Evolutionary conservation across 352 stramenopile species (phyloP).

Genomic region (Phytopythium delawarense): DNA sequence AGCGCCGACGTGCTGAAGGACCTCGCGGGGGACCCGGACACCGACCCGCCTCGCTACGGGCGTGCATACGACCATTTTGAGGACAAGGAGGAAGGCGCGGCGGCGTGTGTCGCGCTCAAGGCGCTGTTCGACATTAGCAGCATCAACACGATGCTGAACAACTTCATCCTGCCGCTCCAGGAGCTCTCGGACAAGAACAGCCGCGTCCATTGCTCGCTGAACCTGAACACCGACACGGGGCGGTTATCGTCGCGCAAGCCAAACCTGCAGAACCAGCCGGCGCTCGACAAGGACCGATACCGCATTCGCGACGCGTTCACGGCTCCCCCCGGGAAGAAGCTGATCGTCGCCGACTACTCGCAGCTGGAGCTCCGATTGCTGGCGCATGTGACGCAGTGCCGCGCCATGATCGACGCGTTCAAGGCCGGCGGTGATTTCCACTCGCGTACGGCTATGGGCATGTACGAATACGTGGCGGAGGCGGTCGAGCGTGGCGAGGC

Average conservation of each 20-base stretch:
- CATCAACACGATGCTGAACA: constrained; percentile 99
- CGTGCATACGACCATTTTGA: constrained; percentile 93
- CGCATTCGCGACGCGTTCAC: constrained; percentile 93
- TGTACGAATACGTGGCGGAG: constrained; percentile 98
- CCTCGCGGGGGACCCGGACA: constrained; percentile 90
- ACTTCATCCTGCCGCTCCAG: constrained; percentile 93
- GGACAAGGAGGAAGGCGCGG: constrained; percentile 86
- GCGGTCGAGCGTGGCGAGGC: constrained; percentile 95
- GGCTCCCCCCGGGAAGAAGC: constrained; percentile 86
- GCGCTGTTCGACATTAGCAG: constrained; percentile 94
- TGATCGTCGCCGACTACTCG: constrained; percentile 99
- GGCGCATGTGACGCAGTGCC: constrained; percentile 97
- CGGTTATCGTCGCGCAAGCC: constrained; percentile 95
- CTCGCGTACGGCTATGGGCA: constrained; percentile 96
- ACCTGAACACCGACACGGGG: constrained; percentile 99
- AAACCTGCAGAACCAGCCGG: constrained; percentile 99
- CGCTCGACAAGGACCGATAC: constrained; percentile 84
- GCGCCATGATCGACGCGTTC: constrained; percentile 98
- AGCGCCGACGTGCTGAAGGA: constrained; percentile 93
- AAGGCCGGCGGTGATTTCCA: constrained; percentile 91
- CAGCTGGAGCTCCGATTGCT: constrained; percentile 99
- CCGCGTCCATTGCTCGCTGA: constrained; percentile 98
- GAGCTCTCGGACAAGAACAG: constrained; percentile 91
- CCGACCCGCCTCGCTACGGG: constrained; percentile 62
- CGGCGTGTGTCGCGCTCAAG: constrained; percentile 94